Base-by-base conservation (phyloP, 345 rosid species). In the Excoecaria agallocha region DNA sequence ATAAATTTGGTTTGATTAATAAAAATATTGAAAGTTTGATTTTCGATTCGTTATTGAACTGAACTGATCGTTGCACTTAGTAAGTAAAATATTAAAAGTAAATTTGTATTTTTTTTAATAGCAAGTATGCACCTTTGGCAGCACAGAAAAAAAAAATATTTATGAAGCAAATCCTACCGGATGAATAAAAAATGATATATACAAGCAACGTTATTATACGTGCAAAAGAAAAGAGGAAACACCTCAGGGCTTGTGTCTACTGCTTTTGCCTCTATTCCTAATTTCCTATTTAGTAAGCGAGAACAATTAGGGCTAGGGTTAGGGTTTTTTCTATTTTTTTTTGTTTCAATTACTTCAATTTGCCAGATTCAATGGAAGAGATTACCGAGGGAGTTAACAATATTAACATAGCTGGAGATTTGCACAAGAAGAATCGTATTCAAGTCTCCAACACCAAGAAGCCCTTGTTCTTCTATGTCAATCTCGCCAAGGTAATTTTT, bases 361-460 rank as follows among this genome's bases (percentile, higher is more conserved):
- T 5, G n/a, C 20, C 12, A 5, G 64, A 37, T 57, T 37, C 12
- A 70, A 89, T 93, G 95, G 98, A 93, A 85, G 94, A 86, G 70
- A 84, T 93, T 48, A 83, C 89, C 10, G 90, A 89, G 69, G 95
- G 93, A 68, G 86, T 91, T 4, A 84, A 83, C 81, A 84, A 73
- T 86, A 78, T 93, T 68, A 82, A 63, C 79, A 59, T 91, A 68
- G 74, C 69, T 13, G 89, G 77, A 48, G 94, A 88, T 78, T 72
- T 68, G 46, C 79, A 66, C 80, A 91, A 88, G 92, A 91, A 89
- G 88, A 93, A 93, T 71, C 89, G 97, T 66, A 91, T 93, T 86
- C 97, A 93, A 68, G 98, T 93, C 76, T 93, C 98, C 72, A 90
- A 93, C 86, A 93, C 95, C 79, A 93, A 93, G 86, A 93, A 90